Evolutionary conservation across 345 rosid species (phyloP).

Genomic region (Carallia pectinifolia): DNA sequence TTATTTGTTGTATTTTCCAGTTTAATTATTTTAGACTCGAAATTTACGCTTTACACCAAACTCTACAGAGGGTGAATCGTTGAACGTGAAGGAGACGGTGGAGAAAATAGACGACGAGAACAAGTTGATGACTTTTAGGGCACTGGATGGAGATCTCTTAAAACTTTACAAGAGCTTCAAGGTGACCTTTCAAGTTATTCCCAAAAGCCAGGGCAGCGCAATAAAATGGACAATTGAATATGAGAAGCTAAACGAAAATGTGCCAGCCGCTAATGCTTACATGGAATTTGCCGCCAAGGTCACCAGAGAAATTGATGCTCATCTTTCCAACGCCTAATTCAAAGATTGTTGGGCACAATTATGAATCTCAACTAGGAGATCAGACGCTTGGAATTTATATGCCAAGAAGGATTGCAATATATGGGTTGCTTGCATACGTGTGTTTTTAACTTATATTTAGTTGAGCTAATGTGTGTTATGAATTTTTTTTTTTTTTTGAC

Average conservation of each 20-base stretch:
- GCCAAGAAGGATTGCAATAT: too few relatives aligned
- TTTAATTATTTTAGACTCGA: too few relatives aligned
- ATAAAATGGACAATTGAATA: background rate
- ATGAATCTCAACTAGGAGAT: too few relatives aligned
- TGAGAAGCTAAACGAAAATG: background rate
- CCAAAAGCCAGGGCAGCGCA: background rate
- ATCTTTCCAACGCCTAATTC: background rate
- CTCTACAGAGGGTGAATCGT: background rate
- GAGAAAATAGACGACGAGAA: constrained; percentile 28
- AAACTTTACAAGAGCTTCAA: background rate
- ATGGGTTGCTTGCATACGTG: too few relatives aligned
- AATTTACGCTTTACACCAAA: too few relatives aligned
- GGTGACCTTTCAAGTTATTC: background rate
- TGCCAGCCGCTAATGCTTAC: background rate
- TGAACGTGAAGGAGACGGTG: constrained; percentile 17
- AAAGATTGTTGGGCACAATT: background rate
- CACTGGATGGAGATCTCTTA: background rate
- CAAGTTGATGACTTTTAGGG: constrained; percentile 14
- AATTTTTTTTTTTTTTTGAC: too few relatives aligned
- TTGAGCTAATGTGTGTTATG: too few relatives aligned
- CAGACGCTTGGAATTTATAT: too few relatives aligned
- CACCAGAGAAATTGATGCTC: constrained; percentile 4
- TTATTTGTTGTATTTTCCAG: too few relatives aligned
- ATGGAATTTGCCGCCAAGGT: background rate
- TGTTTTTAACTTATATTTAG: too few relatives aligned